Base-by-base conservation (phyloP, 2,329 filamentous ascomycete genomes). In the Tympanopsis confertula region DNA sequence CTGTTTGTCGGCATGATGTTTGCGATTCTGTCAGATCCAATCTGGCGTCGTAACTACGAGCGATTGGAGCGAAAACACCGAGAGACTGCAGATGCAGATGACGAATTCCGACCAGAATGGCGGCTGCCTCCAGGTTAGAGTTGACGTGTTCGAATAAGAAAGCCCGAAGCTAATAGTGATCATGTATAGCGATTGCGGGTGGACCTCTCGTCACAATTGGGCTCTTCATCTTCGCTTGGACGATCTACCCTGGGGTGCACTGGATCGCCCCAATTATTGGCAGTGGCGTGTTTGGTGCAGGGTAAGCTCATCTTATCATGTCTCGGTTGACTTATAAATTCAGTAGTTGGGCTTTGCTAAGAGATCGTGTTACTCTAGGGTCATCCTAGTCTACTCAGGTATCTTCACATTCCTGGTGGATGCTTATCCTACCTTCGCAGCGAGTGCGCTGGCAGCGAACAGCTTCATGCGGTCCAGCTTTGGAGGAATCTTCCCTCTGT, bases 191-290 rank as follows among this genome's bases (percentile, higher is more conserved):
- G 15, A 82, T 88, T 37, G 54, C 69, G 5, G 89, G 88, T n/a
- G 78, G 78, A 1, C 58, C 86, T 33, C 59, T 94, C 7, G 85
- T 91, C 20, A 85, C 87, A 4, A 65, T 83, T 39, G 85, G 86
- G 5, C 61, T 96, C 13, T 94, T 95, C 57, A 82, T 85, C 61
- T 94, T 94, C 59, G 86, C 77, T 5, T 94, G 86, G 83, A 87
- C 84, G 4, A 82, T 82, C 13, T 88, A 79, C 54, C 57, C 78
- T 2, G 70, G 58, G 47, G 72, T 94, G 36, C 81, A 86, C 58
- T 89, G 78, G 78, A 82, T 85, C 43, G 69, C 78, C 35, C 80
- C 82, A 19, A 79, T 86, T 45, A 78, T 88, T 57, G 83, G 79
- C 15, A 82, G 77, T 19, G 68, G 57, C 30, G 63, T 88, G 33